These are phyloP conservation scores for Jamesozyma piceae DNA, from an alignment of 805 yeast genomes.

Conservation along the genomic window DNA sequence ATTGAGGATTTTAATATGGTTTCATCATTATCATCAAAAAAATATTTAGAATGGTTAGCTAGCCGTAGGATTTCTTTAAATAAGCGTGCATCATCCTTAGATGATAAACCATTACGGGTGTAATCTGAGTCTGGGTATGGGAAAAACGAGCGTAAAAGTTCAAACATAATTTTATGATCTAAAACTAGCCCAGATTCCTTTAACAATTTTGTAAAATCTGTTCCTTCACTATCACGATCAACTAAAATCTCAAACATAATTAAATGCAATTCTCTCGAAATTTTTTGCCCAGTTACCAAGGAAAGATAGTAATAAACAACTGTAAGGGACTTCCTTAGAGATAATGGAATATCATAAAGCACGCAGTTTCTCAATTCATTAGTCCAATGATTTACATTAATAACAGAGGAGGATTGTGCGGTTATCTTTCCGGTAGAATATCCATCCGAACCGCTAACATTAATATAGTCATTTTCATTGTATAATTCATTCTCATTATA, in stretches of 20 bases:
- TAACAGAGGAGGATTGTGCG: slow-evolving; percentile 62
- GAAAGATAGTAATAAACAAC: slow-evolving; percentile 63
- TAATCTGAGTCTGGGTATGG: slow-evolving; percentile 42
- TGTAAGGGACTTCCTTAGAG: slow-evolving; percentile 50
- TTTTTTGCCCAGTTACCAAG: slow-evolving; percentile 60
- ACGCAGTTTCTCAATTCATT: slow-evolving; percentile 73
- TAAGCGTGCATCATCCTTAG: slow-evolving; percentile 37
- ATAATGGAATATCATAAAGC: slow-evolving; percentile 64
- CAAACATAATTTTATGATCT: slow-evolving; percentile 30
- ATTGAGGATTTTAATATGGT: slow-evolving; percentile 38
- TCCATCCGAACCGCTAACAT: slow-evolving; percentile 23
- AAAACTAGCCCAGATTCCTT: slow-evolving; percentile 25
- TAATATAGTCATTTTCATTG: slow-evolving; percentile 28
- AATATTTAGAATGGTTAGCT: slow-evolving; percentile 45
- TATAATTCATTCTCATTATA: slow-evolving; percentile 29
- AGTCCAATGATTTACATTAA: slow-evolving; percentile 76
- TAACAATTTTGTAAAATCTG: slow-evolving; percentile 27
- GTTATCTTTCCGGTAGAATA: slow-evolving; percentile 48
- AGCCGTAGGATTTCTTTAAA: slow-evolving; percentile 42
- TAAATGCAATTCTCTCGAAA: slow-evolving; percentile 51
- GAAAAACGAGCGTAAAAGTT: slow-evolving; percentile 30
- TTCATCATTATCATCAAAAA: slow-evolving; percentile 39
- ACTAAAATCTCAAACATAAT: slow-evolving; percentile 53
- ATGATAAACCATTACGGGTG: slow-evolving; percentile 30
- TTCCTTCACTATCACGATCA: slow-evolving; percentile 29